Conservation (phyloP, 2,329 filamentous ascomycete genomes). For the Stagonosporopsis tanaceti region DNA sequence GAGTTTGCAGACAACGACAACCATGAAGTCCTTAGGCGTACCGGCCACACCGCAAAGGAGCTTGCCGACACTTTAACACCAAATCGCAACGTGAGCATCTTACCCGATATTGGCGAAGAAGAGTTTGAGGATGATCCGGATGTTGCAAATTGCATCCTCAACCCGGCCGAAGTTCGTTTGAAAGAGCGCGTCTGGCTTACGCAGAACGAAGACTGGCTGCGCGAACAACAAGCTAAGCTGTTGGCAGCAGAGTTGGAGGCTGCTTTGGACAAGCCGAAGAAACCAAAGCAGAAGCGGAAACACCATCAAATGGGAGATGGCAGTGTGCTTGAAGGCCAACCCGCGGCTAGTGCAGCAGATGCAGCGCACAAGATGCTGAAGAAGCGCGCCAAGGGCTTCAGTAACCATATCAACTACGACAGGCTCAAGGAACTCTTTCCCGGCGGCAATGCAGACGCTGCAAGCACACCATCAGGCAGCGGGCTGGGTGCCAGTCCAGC, state of each 20-base stretch:
- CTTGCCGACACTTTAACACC: slow-evolving; percentile 39
- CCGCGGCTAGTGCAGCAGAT: slow-evolving; percentile 55
- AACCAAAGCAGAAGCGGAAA: slow-evolving; percentile 56
- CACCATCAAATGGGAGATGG: slow-evolving; percentile 50
- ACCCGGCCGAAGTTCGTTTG: slow-evolving; percentile 74
- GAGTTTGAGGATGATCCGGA: slow-evolving; percentile 93
- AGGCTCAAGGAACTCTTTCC: slow-evolving; percentile 53
- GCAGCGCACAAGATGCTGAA: slow-evolving; percentile 56
- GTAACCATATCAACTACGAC: slow-evolving; percentile 58
- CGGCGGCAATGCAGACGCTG: slow-evolving; percentile 22
- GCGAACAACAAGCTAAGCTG: slow-evolving; percentile 83
- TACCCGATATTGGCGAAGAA: slow-evolving; percentile 72
- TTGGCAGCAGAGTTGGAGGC: slow-evolving; percentile 74
- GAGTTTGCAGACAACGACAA: slow-evolving; percentile 40
- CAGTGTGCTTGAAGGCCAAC: slow-evolving; percentile 53
- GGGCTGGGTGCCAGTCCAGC: slow-evolving; percentile 33
- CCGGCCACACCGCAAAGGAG: slow-evolving; percentile 39
- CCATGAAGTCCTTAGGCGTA: slow-evolving; percentile 37
- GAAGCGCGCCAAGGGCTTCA: slow-evolving; percentile 54
- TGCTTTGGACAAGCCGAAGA: slow-evolving; percentile 58
- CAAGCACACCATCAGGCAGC: slow-evolving; percentile 29
- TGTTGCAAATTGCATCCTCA: slow-evolving; percentile 79
- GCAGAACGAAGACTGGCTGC: slow-evolving; percentile 92
- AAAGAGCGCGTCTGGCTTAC: slow-evolving; percentile 96
- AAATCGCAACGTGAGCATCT: slow-evolving; percentile 33